phyloP scores from a whole-genome alignment of 2,329 filamentous ascomycete species.

The Aspergillus flavus region DNA sequence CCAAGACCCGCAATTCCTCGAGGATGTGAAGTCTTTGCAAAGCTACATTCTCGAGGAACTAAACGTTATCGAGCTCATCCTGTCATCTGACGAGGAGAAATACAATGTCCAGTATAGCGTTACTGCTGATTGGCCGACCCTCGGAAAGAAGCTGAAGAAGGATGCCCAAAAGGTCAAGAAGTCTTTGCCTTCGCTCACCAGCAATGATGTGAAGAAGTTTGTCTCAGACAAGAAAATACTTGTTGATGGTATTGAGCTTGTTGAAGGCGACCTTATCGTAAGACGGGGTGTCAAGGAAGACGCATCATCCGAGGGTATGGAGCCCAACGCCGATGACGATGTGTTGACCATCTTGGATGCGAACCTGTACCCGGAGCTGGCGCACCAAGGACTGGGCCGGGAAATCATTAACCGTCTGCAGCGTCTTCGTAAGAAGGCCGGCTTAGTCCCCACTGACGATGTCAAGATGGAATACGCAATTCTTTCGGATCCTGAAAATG shows the following conservation, averaged over 20 bases:
- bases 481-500: constrained; percentile 73
- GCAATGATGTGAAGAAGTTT: constrained; percentile 79
- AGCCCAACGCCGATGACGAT: constrained; percentile 86
- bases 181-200: constrained; percentile 76
- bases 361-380: constrained; percentile 79
- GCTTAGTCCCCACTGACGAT: constrained; percentile 87
- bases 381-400: constrained; percentile 83
- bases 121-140: constrained; percentile 85
- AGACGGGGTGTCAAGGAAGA: constrained; percentile 77
- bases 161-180: constrained; percentile 90
- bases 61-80: constrained; percentile 81
- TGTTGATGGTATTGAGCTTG: constrained; percentile 83
- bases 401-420: constrained; percentile 95
- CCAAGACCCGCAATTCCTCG: constrained; percentile 76
- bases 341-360: constrained; percentile 89
- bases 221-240: constrained; percentile 71
- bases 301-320: constrained; percentile 70
- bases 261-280: constrained; percentile 80
- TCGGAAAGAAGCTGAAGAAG: constrained; percentile 97
- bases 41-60: constrained; percentile 90
- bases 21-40: constrained; percentile 82
- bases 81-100: constrained; percentile 83
- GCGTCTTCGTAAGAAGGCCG: constrained; percentile 89
- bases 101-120: constrained; percentile 94
- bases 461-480: constrained; percentile 93